Evolutionary conservation across 164 flowering plant genomes (phyloP), one percentile per base, ranked within the genome.

Genomic region (Nymphaea thermarum): DNA sequence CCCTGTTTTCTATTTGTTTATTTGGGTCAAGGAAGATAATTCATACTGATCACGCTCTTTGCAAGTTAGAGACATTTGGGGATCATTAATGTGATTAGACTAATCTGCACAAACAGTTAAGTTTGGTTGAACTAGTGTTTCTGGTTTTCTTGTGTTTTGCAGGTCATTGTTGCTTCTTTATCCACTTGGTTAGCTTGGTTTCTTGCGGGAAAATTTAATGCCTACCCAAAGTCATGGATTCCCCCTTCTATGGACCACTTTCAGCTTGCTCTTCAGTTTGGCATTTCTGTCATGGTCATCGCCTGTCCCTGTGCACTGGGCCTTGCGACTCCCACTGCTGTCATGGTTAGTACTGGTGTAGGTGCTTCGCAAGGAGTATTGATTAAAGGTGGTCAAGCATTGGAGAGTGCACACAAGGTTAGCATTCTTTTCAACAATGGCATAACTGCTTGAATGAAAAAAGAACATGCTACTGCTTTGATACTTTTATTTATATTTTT

Each of bases 301-400:
- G 97, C 98, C 43, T 93, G 97, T 73, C 97, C 98, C 3, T 93
- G 98, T 80, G 97, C 98, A 65, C 85, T 93, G 4, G 98, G 97
- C 44, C 78, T 93, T 63, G 97, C 96, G n/a, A 93, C 98, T 68
- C 97, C 98, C 2, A 91, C 96, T 3, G 97, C 98, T 8, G 95
- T 93, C 57, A 93, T 93, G 98, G 98, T 93, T 79, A 97, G 94
- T 47, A 93, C 98, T 7, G 97, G 96, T 41, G 93, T 89, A 68
- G 96, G 97, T 69, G 98, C 97, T 68, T 82, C 96, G 76, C 93
- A 83, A 75, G 95, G 97, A 60, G 86, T 93, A 16, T 77, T 91
- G 47, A 93, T 91, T 66, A 93, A 93, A 81, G 98, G 98, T 1
- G 98, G 97, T 18, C 90, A 86, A 68, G 97, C 97, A 53, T 74